Conservation (phyloP, 352 stramenopile genomes). For the Pythium sp. region DNA sequence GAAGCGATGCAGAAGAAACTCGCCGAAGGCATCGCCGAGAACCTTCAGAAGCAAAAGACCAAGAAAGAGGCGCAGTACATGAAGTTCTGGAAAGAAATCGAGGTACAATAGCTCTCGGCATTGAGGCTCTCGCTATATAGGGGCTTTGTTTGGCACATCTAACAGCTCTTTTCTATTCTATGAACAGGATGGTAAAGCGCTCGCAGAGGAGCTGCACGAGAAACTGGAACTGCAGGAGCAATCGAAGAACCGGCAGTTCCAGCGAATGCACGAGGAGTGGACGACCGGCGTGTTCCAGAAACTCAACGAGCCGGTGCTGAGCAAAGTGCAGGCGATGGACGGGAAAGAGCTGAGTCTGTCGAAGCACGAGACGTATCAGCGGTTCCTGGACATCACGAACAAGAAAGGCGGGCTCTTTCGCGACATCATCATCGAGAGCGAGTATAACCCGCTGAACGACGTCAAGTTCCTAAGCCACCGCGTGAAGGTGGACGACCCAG, state of each 20-base stretch:
- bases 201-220: constrained; percentile 60
- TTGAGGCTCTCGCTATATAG: background rate
- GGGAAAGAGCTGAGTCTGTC: constrained; percentile 32
- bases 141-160: background rate
- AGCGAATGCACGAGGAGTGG: constrained; percentile 79
- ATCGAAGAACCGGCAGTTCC: constrained; percentile 52
- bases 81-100: constrained; percentile 69
- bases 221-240: constrained; percentile 66
- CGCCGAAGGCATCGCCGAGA: constrained; percentile 58
- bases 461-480: constrained; percentile 51
- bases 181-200: constrained; percentile 42
- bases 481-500: constrained; percentile 54
- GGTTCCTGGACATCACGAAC: constrained; percentile 79
- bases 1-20: constrained; percentile 61
- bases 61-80: constrained; percentile 68
- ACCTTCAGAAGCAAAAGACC: constrained; percentile 55
- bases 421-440: constrained; percentile 84
- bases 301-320: constrained; percentile 62
- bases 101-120: constrained; percentile 23
- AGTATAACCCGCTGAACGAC: constrained; percentile 78
- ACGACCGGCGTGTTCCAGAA: constrained; percentile 59
- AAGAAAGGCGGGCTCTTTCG: constrained; percentile 79
- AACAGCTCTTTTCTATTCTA: background rate
- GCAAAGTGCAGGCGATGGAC: constrained; percentile 55
- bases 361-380: constrained; percentile 66